Conservation (phyloP, 306 rosid genomes). For the Cucumis hystrix region DNA sequence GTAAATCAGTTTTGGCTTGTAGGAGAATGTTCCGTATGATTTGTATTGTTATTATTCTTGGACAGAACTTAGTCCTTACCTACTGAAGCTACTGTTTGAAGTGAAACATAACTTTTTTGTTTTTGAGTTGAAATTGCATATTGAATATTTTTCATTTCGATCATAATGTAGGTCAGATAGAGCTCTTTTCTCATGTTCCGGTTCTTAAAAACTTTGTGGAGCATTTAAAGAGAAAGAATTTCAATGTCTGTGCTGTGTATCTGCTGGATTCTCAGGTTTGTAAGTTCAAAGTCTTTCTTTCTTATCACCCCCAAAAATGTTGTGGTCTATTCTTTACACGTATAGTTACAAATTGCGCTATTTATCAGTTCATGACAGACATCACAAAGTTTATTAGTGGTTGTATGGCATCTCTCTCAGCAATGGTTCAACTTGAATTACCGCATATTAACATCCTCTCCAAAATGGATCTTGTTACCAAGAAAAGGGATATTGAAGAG, state of each 20-base stretch:
- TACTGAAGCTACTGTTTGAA: background rate
- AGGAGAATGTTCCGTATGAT: background rate
- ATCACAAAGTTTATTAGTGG: constrained; percentile 92
- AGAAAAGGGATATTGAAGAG: constrained; percentile 71
- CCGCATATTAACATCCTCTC: constrained; percentile 93
- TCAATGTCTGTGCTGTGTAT: constrained; percentile 78
- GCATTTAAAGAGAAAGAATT: constrained; percentile 63
- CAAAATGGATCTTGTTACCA: constrained; percentile 82
- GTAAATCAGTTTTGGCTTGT: background rate
- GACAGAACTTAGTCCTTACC: background rate
- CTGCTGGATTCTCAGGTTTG: constrained; percentile 89
- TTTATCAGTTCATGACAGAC: constrained; percentile 67
- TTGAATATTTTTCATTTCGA: background rate
- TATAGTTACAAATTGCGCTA: background rate
- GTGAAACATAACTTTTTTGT: background rate
- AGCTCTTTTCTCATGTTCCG: constrained; percentile 82
- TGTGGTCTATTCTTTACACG: background rate
- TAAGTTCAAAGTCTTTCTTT: background rate
- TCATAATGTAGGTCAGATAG: constrained; percentile 70
- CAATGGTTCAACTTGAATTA: constrained; percentile 79
- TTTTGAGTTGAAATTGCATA: background rate
- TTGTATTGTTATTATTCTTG: background rate
- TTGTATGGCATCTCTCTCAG: constrained; percentile 82
- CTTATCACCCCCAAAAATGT: background rate
- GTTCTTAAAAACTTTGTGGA: constrained; percentile 76